These are phyloP conservation scores for Buddleja alternifolia DNA, from an alignment of 257 asterid genomes.

Conservation along the genomic window DNA sequence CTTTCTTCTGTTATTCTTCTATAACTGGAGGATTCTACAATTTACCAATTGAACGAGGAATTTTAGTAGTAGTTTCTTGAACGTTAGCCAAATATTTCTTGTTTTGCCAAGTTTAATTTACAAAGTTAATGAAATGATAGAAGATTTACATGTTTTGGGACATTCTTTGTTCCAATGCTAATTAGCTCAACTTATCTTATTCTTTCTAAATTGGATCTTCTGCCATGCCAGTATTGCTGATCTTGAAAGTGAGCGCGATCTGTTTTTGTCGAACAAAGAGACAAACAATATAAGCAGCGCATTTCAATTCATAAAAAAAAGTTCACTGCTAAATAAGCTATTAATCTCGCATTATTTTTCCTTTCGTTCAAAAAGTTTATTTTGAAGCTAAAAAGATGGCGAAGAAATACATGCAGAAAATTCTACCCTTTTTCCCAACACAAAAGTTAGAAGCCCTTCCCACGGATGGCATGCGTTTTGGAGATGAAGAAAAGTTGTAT, in stretches of 20 bases:
- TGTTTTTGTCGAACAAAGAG: constrained; percentile 80
- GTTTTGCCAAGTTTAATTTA: neutral
- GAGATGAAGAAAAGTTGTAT: constrained; percentile 67
- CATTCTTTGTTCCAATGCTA: constrained; percentile 5
- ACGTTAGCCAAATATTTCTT: neutral
- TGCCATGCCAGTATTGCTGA: constrained; percentile 71
- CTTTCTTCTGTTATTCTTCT: neutral
- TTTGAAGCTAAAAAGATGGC: constrained; percentile 90
- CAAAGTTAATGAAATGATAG: neutral
- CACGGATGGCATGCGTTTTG: constrained; percentile 58
- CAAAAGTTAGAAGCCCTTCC: constrained; percentile 57
- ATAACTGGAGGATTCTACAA: neutral
- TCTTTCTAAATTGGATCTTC: constrained; percentile 26
- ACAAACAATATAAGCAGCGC: constrained; percentile 32
- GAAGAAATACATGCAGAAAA: constrained; percentile 68
- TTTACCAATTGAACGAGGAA: neutral
- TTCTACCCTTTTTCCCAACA: constrained; percentile 40
- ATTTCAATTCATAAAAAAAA: neutral
- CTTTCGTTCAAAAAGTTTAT: constrained; percentile 66
- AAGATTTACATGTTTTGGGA: neutral
- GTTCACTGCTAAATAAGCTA: neutral
- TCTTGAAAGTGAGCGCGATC: constrained; percentile 92
- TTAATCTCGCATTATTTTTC: neutral
- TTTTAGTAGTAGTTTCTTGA: too few species aligned
- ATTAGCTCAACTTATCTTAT: constrained; percentile 22